A percentile compares a stretch with the other conserved stretches of the same genome.
These are phyloP conservation scores for Aspergillus eucalypticola DNA, from an alignment of 2,329 filamentous ascomycete genomes.

Conservation along the genomic window DNA sequence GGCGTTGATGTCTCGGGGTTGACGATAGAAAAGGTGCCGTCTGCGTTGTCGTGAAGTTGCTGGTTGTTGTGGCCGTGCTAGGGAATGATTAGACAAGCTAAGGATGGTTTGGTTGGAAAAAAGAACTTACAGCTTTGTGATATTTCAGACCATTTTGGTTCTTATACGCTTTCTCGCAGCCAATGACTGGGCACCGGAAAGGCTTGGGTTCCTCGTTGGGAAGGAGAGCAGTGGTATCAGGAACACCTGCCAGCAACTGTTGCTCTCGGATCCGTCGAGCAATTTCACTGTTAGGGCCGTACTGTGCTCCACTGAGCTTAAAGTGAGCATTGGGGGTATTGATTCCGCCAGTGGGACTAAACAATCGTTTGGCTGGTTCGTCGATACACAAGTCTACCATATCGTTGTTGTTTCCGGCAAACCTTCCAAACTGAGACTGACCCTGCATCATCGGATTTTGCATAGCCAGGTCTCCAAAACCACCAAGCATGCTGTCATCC, in stretches of 20 bases:
- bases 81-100: slow-evolving; percentile 9
- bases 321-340: slow-evolving; percentile 69
- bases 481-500: slow-evolving; percentile 70
- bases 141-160: slow-evolving; percentile 99
- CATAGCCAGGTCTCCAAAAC: slow-evolving; percentile 63
- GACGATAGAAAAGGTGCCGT: slow-evolving; percentile 97
- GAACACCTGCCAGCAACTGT: slow-evolving; percentile 60
- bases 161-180: slow-evolving; percentile 99
- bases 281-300: slow-evolving; percentile 74
- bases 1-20: slow-evolving; percentile 92
- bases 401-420: slow-evolving; percentile 50
- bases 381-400: slow-evolving; percentile 73
- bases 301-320: slow-evolving; percentile 73
- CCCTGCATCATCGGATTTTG: slow-evolving; percentile 49
- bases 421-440: slow-evolving; percentile 43
- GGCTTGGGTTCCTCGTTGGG: slow-evolving; percentile 91
- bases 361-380: slow-evolving; percentile 90
- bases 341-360: slow-evolving; percentile 77
- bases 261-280: slow-evolving; percentile 66
- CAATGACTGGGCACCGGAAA: slow-evolving; percentile 96
- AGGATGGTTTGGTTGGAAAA: slow-evolving; percentile 21
- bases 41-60: slow-evolving; percentile 91
- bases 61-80: slow-evolving; percentile 94
- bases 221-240: slow-evolving; percentile 48
- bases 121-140: slow-evolving; percentile 62